phyloP scores from a whole-genome alignment of 352 stramenopile genomes.

The Globisporangium paroecandrum region DNA sequence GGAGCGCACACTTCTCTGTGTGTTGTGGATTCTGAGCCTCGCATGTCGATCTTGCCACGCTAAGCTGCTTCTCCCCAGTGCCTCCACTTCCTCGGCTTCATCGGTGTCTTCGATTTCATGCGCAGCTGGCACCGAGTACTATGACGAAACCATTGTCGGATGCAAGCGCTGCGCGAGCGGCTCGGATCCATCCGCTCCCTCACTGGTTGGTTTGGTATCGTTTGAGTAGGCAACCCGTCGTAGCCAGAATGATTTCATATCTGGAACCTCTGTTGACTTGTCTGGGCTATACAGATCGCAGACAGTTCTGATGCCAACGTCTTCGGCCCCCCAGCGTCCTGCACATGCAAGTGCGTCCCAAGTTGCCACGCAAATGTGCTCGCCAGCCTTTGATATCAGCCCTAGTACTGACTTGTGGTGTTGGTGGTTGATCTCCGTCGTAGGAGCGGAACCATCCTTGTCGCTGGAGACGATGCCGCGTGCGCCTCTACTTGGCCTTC shows the following conservation, averaged over 20 bases:
- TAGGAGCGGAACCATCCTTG: conserved; percentile 22
- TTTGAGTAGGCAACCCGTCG: neutral
- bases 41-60: neutral
- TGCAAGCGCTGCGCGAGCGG: conserved; percentile 48
- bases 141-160: conserved; percentile 45
- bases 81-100: conserved; percentile 2
- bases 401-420: neutral
- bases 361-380: neutral
- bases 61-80: conserved; percentile 1
- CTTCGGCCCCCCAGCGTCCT: conserved; percentile 29
- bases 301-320: conserved; percentile 22
- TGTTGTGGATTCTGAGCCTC: neutral
- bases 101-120: conserved; percentile 17
- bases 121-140: conserved; percentile 43
- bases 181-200: conserved; percentile 27
- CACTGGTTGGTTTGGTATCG: conserved; percentile 7
- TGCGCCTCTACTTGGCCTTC: conserved; percentile 65
- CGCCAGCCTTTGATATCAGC: too few species aligned
- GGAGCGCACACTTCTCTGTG: neutral
- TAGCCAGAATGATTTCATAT: neutral
- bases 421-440: conserved; percentile 1
- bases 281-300: conserved; percentile 27
- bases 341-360: conserved; percentile 34
- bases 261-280: neutral
- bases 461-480: conserved; percentile 23